Evolutionary conservation across 2,329 filamentous ascomycete species (phyloP).

Genomic region (Amphichorda felina): DNA sequence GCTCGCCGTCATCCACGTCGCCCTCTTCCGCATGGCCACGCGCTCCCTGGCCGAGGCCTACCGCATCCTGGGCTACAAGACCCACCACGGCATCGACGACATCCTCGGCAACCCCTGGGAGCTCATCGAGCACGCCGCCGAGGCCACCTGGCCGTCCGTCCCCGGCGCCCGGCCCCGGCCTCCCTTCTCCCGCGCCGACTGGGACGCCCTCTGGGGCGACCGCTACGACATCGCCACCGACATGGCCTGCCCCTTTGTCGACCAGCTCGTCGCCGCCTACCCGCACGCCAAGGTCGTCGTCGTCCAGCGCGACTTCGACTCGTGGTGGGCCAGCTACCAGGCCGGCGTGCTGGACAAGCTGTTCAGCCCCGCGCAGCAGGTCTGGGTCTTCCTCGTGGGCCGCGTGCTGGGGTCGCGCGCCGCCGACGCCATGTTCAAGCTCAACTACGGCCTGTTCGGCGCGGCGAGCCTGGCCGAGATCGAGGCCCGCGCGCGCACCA

Average conservation of each 20-base stretch:
- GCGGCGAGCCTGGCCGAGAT: slow-evolving; percentile 10
- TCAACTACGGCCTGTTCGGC: slow-evolving; percentile 13
- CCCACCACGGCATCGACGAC: slow-evolving; percentile 2
- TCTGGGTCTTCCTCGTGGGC: slow-evolving; percentile 10
- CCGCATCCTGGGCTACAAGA: slow-evolving; percentile 2
- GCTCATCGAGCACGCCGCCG: slow-evolving; percentile 2
- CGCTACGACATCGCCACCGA: slow-evolving; percentile 8
- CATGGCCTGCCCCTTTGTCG: slow-evolving; percentile 6
- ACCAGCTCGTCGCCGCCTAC: slow-evolving; percentile 8
- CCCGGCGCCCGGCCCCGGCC: neutral
- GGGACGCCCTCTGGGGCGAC: slow-evolving; percentile 2
- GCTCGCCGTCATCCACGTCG: slow-evolving; percentile 4
- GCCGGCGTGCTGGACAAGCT: slow-evolving; percentile 5
- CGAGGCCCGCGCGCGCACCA: slow-evolving; percentile 8
- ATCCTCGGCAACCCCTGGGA: neutral
- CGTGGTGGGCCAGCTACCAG: slow-evolving; percentile 7
- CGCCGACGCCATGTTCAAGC: slow-evolving; percentile 10
- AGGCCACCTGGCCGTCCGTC: slow-evolving; percentile 3
- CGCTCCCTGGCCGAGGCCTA: slow-evolving; percentile 5
- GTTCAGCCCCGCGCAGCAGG: neutral
- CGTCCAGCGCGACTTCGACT: slow-evolving; percentile 8
- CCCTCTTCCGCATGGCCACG: slow-evolving; percentile 5
- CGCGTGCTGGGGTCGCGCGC: slow-evolving; percentile 19
- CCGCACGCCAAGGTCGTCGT: slow-evolving; percentile 10
- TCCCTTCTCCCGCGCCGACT: slow-evolving; percentile 3